Evolutionary conservation across 352 stramenopile species (phyloP), one percentile per base, ranked within the genome.

Genomic region (Phytophthora ramorum): DNA sequence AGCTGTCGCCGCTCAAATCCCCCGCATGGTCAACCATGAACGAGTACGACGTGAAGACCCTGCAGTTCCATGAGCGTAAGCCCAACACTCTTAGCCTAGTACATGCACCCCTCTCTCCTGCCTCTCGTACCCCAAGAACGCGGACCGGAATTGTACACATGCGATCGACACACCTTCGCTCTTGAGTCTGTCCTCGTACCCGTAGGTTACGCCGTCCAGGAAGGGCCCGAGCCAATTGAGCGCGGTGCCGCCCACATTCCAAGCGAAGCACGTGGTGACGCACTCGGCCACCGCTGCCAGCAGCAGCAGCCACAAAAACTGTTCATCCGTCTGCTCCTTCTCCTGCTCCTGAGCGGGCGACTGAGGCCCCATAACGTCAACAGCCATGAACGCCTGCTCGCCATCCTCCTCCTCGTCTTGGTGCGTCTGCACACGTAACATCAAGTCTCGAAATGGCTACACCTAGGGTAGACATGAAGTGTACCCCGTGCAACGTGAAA

Each of bases 11-110:
- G 47, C 82, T 91, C 8, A 96, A 75, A 44, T 94, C 88, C 2
- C 88, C 85, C 1, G 88, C 88, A 50, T 96, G 88, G 62, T 96
- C 88, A 5, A 79, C 83, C 88, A 96, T 96, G 74, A 92, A 96
- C 55, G 86, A 88, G 53, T 90, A 96, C n/a, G 86, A 95, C 43
- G 88, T 96, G 55, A 96, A 93, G 13, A 93, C 88, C 1, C 88
- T 96, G 44, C 13, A 67, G 16, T 26, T 32, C 4, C 26, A 32
- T 32, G 26, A 32, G 26, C 4, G 37, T 43, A 43, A 43, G 9
- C 35, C 14, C 28, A 51, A 46, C 26, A 64, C 16, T 17, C 16
- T 17, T 7, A 46, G 40, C 10, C 6, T 13, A 22, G 9, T 46
- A 26, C 13, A 10, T 10, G 17, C 28, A 46, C 17, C 40, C 40